Conservation (phyloP, 1,284 basidiomycete genomes). For the Cryptococcus sp. region DNA sequence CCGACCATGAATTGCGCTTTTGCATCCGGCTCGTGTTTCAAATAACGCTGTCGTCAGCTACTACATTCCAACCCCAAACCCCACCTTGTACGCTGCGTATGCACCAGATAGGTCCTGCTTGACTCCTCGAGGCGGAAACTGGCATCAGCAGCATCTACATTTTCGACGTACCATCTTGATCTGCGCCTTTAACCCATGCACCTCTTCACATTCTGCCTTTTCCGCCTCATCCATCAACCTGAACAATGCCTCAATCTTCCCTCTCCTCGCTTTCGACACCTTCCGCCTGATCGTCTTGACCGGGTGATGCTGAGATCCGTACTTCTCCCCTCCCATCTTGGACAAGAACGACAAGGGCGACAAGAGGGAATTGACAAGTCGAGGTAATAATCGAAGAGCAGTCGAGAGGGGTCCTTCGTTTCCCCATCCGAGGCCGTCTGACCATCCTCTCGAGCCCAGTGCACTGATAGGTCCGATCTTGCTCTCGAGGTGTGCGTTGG, state of each 20-base stretch:
- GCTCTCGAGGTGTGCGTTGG: slow-evolving; percentile 21
- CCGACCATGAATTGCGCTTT: slow-evolving; percentile 76
- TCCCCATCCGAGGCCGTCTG: slow-evolving; percentile 34
- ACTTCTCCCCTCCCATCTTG: slow-evolving; percentile 46
- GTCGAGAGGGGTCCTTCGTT: slow-evolving; percentile 39
- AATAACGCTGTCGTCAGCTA: slow-evolving; percentile 47
- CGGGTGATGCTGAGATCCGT: neutral
- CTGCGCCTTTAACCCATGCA: slow-evolving; percentile 11
- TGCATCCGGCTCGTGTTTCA: slow-evolving; percentile 55
- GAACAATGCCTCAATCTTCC: slow-evolving; percentile 3
- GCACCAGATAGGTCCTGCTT: slow-evolving; percentile 33
- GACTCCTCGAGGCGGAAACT: slow-evolving; percentile 44
- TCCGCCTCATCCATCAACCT: slow-evolving; percentile 4
- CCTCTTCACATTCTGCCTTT: slow-evolving; percentile 3
- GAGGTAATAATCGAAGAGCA: slow-evolving; percentile 48
- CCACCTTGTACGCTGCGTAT: slow-evolving; percentile 29
- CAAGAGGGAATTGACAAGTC: slow-evolving; percentile 55
- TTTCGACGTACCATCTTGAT: neutral
- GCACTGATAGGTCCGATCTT: slow-evolving; percentile 14
- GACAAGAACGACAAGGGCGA: slow-evolving; percentile 47
- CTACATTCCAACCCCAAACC: neutral
- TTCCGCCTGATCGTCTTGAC: slow-evolving; percentile 26
- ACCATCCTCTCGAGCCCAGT: slow-evolving; percentile 16
- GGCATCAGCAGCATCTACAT: neutral
- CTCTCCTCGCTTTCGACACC: slow-evolving; percentile 39